Percentiles rank a stretch among this genome's conserved stretches.
These are phyloP conservation scores for Apophysomyces variabilis DNA, from an alignment of 371 early-diverging fungal species.

Conservation along the genomic window DNA sequence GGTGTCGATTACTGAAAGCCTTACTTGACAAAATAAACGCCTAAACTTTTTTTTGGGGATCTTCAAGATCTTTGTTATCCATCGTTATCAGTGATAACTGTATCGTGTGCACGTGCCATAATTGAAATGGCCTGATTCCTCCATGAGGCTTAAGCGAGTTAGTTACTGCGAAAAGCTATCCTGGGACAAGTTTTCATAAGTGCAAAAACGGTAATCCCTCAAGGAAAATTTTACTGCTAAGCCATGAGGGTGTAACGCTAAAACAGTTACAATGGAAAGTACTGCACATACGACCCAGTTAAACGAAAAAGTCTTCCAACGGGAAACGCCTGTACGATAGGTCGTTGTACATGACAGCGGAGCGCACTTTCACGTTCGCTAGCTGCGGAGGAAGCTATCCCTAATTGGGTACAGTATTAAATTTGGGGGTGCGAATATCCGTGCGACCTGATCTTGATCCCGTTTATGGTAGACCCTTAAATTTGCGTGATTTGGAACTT, in stretches of 20 bases:
- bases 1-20: too few relatives aligned
- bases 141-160: neutral
- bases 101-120: conserved; percentile 5
- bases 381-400: neutral
- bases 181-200: conserved; percentile 1
- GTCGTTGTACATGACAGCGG: neutral
- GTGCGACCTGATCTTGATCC: neutral
- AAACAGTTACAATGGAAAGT: neutral
- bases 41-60: neutral
- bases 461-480: conserved; percentile 2
- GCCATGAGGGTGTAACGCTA: neutral
- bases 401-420: neutral
- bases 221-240: neutral
- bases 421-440: conserved; percentile 2
- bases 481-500: neutral
- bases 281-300: neutral
- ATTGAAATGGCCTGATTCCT: conserved; percentile 5
- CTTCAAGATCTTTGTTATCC: conserved; percentile 11
- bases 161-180: neutral
- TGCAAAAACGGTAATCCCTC: neutral
- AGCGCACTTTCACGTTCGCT: neutral
- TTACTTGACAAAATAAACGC: too few relatives aligned
- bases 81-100: conserved; percentile 14
- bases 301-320: neutral
- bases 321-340: neutral